phyloP scores from a whole-genome alignment of 2,329 filamentous ascomycete genomes.

The Emericellopsis atlantica region DNA sequence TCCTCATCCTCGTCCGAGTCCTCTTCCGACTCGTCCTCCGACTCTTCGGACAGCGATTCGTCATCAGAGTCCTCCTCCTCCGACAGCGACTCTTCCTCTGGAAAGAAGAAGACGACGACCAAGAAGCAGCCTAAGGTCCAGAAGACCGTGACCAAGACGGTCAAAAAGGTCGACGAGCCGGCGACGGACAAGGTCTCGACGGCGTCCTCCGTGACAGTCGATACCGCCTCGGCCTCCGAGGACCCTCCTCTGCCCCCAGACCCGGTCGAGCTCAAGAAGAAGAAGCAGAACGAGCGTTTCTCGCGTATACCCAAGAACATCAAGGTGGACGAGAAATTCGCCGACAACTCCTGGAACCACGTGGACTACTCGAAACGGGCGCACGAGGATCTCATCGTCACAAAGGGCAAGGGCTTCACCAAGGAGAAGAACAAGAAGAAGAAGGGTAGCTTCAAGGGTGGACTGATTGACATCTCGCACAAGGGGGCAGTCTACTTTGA shows the following conservation, averaged over 20 bases:
- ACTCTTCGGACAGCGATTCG: slow-evolving; percentile 1
- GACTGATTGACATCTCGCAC: slow-evolving; percentile 68
- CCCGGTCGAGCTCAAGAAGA: slow-evolving; percentile 18
- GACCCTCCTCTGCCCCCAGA: slow-evolving; percentile 41
- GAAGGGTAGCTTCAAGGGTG: slow-evolving; percentile 80
- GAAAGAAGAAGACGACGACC: slow-evolving; percentile 8
- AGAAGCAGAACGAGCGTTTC: slow-evolving; percentile 56
- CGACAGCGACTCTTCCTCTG: slow-evolving; percentile 7
- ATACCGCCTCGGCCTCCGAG: slow-evolving; percentile 32
- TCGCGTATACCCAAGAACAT: slow-evolving; percentile 63
- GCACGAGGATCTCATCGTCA: slow-evolving; percentile 77
- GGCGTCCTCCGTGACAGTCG: slow-evolving; percentile 37
- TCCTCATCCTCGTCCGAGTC: slow-evolving; percentile 5
- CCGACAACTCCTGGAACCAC: slow-evolving; percentile 69
- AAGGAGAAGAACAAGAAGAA: slow-evolving; percentile 99
- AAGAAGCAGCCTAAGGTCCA: slow-evolving; percentile 10
- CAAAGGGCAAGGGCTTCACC: slow-evolving; percentile 92
- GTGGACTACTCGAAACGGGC: slow-evolving; percentile 86
- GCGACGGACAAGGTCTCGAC: slow-evolving; percentile 13
- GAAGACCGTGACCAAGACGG: slow-evolving; percentile 4
- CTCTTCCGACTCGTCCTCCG: slow-evolving; percentile 7
- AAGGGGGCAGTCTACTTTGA: slow-evolving; percentile 93
- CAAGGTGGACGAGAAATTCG: slow-evolving; percentile 53
- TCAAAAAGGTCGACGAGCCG: background rate
- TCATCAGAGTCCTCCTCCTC: background rate